Evolutionary conservation across 1,139 yeast genomes (phyloP), one percentile per base, ranked within the genome.

Genomic region (Blastobotrys persicus): DNA sequence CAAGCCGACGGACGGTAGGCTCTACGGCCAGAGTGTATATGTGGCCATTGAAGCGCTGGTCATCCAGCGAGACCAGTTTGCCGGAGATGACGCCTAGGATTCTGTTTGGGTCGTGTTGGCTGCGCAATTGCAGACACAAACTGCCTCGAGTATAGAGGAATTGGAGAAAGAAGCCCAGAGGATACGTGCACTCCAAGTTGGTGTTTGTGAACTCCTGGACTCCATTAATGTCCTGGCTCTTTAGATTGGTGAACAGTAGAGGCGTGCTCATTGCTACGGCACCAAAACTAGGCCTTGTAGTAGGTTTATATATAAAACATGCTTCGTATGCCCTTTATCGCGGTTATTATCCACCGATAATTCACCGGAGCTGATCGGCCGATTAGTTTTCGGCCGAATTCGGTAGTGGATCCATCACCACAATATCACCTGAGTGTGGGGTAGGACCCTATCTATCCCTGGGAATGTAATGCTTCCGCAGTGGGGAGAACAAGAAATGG

Each of bases 41-140:
- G 32, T 55, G 57, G 16, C 49, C 58, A 12, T 20, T 20, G 17
- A 34, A 31, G 23, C 7, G 13, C 7, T 18, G 14, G 19, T 37
- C 34, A 11, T 40, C 44, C 19, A 28, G 33, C 16, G 44, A 40
- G 31, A 43, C 45, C 14, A 56, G 33, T 31, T 48, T 45, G n/a
- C 61, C 61, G 6, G 59, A 46, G 17, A 57, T 51, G 14, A 49
- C 59, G 3, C 59, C 60, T 1, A 55, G 43, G 14, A 56, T 47
- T 16, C 42, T 44, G 19, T 41, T 32, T 1, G 51, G 33, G 31
- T 39, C 35, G 35, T 42, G 42, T 9, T 40, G 38, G 18, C 54
- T 43, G 28, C 42, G 19, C 31, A 50, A 38, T 40, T 55, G 49
- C 19, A 56, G 49, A 42, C 55, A 53, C 44, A 51, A 45, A 26